Evolutionary conservation across 1,139 yeast genomes (phyloP).

Genomic region (Geotrichum phurueaensis): DNA sequence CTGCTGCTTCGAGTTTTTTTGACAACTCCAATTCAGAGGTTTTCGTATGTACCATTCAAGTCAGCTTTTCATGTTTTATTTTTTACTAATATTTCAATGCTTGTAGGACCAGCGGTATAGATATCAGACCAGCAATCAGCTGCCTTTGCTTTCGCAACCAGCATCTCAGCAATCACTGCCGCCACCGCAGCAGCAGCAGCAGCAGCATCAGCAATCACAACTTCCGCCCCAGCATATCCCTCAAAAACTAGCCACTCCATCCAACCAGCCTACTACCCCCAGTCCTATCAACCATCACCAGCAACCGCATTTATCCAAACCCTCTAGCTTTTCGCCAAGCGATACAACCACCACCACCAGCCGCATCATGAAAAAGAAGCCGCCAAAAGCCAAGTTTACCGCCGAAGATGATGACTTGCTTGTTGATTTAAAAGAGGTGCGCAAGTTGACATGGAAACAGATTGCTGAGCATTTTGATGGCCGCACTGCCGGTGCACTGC

Average conservation of each 20-base stretch:
- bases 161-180: background rate
- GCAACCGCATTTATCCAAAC: background rate
- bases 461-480: constrained; percentile 31
- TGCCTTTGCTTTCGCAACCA: background rate
- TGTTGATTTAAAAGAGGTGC: constrained; percentile 28
- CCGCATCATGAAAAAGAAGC: constrained; percentile 5
- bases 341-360: background rate
- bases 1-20: background rate
- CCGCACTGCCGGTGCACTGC: constrained; percentile 31
- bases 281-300: background rate
- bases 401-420: constrained; percentile 30
- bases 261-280: background rate
- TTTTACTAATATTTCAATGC: background rate
- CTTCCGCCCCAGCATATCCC: background rate
- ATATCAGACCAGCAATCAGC: background rate
- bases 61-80: background rate
- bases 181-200: background rate
- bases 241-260: background rate
- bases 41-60: background rate
- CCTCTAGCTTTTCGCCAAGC: background rate
- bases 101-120: background rate
- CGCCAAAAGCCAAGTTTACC: constrained; percentile 28
- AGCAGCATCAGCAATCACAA: constrained; percentile 1
- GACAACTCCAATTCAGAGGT: background rate
- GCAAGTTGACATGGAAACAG: constrained; percentile 29